A percentile compares a stretch with the other conserved stretches of the same genome.
Conservation (phyloP, 106 monocot species). For the Dactylorhiza incarnata region DNA sequence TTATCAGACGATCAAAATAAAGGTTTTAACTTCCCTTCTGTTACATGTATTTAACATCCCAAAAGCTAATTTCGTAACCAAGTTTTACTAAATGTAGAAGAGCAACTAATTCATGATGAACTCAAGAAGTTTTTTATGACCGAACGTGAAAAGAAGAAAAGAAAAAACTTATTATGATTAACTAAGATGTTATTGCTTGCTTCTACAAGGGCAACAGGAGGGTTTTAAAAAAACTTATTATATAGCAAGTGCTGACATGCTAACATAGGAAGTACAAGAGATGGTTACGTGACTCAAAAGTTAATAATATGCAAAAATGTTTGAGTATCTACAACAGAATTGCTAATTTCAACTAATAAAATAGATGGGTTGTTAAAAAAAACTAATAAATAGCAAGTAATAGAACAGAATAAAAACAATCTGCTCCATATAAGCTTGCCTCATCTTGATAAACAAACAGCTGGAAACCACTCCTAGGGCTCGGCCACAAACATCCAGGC, state of each 20-base stretch:
- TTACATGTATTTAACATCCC: background rate
- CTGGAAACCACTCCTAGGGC: conserved; percentile 94
- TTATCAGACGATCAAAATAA: background rate
- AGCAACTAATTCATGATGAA: background rate
- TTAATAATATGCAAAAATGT: background rate
- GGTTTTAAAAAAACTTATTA: background rate
- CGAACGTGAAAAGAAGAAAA: background rate
- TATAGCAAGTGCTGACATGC: background rate
- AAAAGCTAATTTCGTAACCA: conserved; percentile 1
- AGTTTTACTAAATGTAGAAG: background rate
- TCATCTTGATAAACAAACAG: conserved; percentile 90
- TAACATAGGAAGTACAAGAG: background rate
- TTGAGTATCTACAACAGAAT: background rate
- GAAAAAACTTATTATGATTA: background rate
- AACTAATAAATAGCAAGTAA: background rate
- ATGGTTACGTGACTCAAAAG: background rate
- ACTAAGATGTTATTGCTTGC: background rate
- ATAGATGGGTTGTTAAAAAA: background rate
- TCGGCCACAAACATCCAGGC: conserved; percentile 81
- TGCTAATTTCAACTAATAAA: background rate
- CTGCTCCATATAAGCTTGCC: conserved; percentile 26
- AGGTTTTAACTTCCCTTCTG: background rate
- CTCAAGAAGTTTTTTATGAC: background rate
- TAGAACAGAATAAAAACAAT: background rate
- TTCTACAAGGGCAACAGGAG: background rate